Percentiles rank a stretch among this genome's conserved stretches.
Conservation (phyloP, 192 early-diverging fungal genomes). For the Podila minutissima region DNA sequence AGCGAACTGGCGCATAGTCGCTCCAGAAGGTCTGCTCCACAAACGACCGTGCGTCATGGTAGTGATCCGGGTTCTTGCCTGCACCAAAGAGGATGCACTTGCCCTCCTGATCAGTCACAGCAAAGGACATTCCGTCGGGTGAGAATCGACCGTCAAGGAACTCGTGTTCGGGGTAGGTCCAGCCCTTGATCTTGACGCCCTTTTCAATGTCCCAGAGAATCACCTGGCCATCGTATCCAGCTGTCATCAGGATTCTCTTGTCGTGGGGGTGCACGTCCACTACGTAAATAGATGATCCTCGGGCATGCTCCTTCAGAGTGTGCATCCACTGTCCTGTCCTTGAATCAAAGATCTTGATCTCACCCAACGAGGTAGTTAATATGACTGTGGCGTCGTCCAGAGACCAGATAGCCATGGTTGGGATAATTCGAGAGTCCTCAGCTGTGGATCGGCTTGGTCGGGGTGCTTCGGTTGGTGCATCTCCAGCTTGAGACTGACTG, state of each 20-base stretch:
- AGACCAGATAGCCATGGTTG: slow-evolving; percentile 74
- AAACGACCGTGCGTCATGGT: slow-evolving; percentile 58
- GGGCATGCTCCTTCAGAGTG: slow-evolving; percentile 63
- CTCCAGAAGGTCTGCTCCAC: slow-evolving; percentile 81
- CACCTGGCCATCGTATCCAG: slow-evolving; percentile 84
- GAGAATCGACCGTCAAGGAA: slow-evolving; percentile 82
- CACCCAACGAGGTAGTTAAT: slow-evolving; percentile 73
- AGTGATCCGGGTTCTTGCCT: slow-evolving; percentile 58
- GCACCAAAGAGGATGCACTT: slow-evolving; percentile 78
- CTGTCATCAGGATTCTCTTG: slow-evolving; percentile 75
- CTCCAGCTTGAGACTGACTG: slow-evolving; percentile 12
- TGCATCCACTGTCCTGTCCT: slow-evolving; percentile 64
- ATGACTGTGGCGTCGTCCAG: slow-evolving; percentile 74
- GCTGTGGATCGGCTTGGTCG: neutral
- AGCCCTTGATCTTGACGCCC: slow-evolving; percentile 62
- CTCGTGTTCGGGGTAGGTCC: slow-evolving; percentile 62
- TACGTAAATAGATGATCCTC: slow-evolving; percentile 71
- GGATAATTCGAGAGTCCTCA: slow-evolving; percentile 34
- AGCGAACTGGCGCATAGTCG: slow-evolving; percentile 77
- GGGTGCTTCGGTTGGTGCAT: neutral
- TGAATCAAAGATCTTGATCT: slow-evolving; percentile 74
- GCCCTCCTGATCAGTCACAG: slow-evolving; percentile 75
- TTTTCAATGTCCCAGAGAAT: slow-evolving; percentile 82
- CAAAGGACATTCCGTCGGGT: slow-evolving; percentile 78
- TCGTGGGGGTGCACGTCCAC: slow-evolving; percentile 81